Percentiles rank a stretch among this genome's conserved stretches.
These are phyloP conservation scores for Chimonanthus salicifolius DNA, from an alignment of 164 flowering plant species.

Conservation along the genomic window DNA sequence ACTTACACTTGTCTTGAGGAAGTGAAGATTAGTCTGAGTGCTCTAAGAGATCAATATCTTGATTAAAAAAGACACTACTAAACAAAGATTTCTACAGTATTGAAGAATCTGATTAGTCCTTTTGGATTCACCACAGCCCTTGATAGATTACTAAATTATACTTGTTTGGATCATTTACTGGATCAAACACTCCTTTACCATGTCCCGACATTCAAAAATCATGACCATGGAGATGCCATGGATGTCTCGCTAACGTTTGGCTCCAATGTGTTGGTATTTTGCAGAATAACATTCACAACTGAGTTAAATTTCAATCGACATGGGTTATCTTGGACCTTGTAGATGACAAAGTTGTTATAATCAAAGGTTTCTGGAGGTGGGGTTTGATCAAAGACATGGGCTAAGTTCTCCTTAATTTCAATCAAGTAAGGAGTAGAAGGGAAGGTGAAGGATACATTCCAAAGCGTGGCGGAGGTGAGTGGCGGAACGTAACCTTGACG, in stretches of 20 bases:
- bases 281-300: neutral
- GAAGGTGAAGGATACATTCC: constrained; percentile 58
- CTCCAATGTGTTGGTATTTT: constrained; percentile 28
- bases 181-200: constrained; percentile 57
- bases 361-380: constrained; percentile 54
- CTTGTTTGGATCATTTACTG: constrained; percentile 28
- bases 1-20: too few relatives aligned
- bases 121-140: constrained; percentile 55
- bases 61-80: too few relatives aligned
- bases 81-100: too few relatives aligned
- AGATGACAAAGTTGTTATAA: constrained; percentile 5
- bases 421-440: constrained; percentile 72
- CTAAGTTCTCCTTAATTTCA: constrained; percentile 41
- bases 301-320: constrained; percentile 51
- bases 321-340: constrained; percentile 13
- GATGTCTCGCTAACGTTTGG: constrained; percentile 67
- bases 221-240: constrained; percentile 90
- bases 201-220: constrained; percentile 83
- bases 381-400: constrained; percentile 31
- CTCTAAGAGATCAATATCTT: too few relatives aligned
- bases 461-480: constrained; percentile 30
- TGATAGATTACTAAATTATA: constrained; percentile 52
- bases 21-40: too few relatives aligned
- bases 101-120: neutral
- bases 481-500: constrained; percentile 50